Conservation (phyloP, 1,139 yeast genomes). For the Zhuliangozyma blackwelliae region DNA sequence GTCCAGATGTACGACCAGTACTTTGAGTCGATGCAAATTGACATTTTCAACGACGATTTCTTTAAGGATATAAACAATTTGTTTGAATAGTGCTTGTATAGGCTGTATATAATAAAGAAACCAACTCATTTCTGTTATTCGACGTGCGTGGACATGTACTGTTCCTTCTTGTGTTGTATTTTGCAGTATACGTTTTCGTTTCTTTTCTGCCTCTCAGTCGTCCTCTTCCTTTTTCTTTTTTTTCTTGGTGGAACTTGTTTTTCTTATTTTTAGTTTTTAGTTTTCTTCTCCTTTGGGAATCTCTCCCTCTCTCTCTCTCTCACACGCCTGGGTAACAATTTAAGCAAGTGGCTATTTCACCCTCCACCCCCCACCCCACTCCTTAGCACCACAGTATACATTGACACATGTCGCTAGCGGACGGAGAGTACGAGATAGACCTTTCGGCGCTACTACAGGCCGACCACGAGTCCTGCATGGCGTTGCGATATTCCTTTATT, state of each 20-base stretch:
- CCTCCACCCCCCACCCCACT: neutral
- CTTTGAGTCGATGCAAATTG: conserved; percentile 27
- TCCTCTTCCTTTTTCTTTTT: no score
- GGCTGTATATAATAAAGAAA: no score
- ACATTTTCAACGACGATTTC: conserved; percentile 27
- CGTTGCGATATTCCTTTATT: conserved; percentile 40
- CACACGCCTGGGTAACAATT: no score
- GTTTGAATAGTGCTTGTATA: conserved; percentile 9
- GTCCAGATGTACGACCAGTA: conserved; percentile 19
- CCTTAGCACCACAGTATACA: neutral
- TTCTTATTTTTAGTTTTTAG: no score
- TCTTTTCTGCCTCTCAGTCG: no score
- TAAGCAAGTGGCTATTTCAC: no score
- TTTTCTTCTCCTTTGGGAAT: no score
- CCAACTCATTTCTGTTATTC: no score
- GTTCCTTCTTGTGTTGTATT: neutral
- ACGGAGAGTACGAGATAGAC: conserved; percentile 47
- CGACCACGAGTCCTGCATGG: conserved; percentile 22
- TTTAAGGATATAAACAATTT: conserved; percentile 25
- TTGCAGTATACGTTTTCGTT: neutral
- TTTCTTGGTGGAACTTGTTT: no score
- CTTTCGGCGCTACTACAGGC: conserved; percentile 22
- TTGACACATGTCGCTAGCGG: conserved; percentile 22
- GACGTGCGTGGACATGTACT: no score
- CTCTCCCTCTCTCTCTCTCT: no score